A percentile compares a stretch with the other conserved stretches of the same genome.
Evolutionary conservation across 1,284 basidiomycete species (phyloP).

Genomic region (Quambalaria eucalypti): DNA sequence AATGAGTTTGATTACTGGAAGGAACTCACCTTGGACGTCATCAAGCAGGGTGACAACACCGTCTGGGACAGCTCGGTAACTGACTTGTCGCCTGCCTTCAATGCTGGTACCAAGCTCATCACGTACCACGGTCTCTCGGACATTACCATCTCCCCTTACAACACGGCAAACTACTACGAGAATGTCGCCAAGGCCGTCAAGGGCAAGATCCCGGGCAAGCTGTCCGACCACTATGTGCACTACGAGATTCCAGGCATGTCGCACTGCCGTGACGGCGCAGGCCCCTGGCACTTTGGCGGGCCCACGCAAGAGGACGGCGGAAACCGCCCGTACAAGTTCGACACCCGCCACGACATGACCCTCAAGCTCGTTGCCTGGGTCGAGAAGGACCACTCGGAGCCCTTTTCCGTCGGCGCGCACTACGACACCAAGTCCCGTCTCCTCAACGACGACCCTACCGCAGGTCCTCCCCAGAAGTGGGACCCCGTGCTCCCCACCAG

Average conservation of each 20-base stretch:
- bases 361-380: slow-evolving; percentile 13
- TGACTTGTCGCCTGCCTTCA: slow-evolving; percentile 19
- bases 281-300: slow-evolving; percentile 11
- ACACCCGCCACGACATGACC: slow-evolving; percentile 11
- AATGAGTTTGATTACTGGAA: slow-evolving; percentile 4
- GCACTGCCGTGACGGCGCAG: slow-evolving; percentile 15
- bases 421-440: slow-evolving; percentile 6
- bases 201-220: neutral
- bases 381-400: slow-evolving; percentile 1
- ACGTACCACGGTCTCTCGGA: slow-evolving; percentile 25
- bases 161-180: slow-evolving; percentile 13
- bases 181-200: slow-evolving; percentile 1
- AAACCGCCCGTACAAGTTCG: slow-evolving; percentile 10
- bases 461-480: neutral
- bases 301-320: slow-evolving; percentile 11
- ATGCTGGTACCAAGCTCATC: slow-evolving; percentile 20
- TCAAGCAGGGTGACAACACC: slow-evolving; percentile 9
- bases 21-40: slow-evolving; percentile 11
- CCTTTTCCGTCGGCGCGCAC: slow-evolving; percentile 5
- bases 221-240: slow-evolving; percentile 15
- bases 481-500: neutral
- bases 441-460: neutral
- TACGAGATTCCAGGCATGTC: slow-evolving; percentile 23
- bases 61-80: slow-evolving; percentile 6
- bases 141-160: slow-evolving; percentile 6